Evolutionary conservation across 495 filamentous ascomycete genomes (phyloP), one percentile per base, ranked within the genome.

Genomic region (Rhypophila decipiens): DNA sequence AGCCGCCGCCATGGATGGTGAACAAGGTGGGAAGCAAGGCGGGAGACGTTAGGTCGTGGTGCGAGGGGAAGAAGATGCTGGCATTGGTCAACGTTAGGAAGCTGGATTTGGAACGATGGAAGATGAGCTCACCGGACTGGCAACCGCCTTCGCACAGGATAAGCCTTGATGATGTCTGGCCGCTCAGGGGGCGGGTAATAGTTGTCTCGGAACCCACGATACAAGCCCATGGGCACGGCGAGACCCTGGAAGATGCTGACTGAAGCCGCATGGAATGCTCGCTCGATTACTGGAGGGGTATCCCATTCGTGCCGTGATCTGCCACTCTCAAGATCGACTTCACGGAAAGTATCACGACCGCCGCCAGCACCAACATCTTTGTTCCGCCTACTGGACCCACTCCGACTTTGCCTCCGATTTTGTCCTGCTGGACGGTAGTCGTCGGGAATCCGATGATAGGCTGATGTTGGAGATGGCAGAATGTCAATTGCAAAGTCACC

Each of bases 1-100:
- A 69, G 15, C 60, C 65, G 36, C 67, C 67, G 46, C 65, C 63
- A 44, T 70, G 65, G 46, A 67, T 58, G n/a, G 50, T 64, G 43
- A 66, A 66, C 21, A 71, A 15, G 9, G 60, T 65, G 0, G 65
- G 60, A 10, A 70, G 59, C 5, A 55, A 31, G 15, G 59, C 44
- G 0, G 58, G 58, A 7, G 53, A 52, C 12, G 51, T 57, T 4
- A 53, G 51, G 43, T 70, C 61, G 51, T 67, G 60, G 12, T 56
- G 52, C 5, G 55, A 42, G 5, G 68, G 68, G 42, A 67, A 65
- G 53, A 70, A 68, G 37, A 71, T 61, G 17, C 63, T 70, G 17
- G 22, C n/a, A n/a, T n/a, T n/a, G n/a, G n/a, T n/a, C n/a, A n/a
- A 52, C 12, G 51, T 57, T 4, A 53, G 51, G 43, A 68, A 60